phyloP scores from a whole-genome alignment of 2,329 filamentous ascomycete genomes.

The Peltaster fructicola region DNA sequence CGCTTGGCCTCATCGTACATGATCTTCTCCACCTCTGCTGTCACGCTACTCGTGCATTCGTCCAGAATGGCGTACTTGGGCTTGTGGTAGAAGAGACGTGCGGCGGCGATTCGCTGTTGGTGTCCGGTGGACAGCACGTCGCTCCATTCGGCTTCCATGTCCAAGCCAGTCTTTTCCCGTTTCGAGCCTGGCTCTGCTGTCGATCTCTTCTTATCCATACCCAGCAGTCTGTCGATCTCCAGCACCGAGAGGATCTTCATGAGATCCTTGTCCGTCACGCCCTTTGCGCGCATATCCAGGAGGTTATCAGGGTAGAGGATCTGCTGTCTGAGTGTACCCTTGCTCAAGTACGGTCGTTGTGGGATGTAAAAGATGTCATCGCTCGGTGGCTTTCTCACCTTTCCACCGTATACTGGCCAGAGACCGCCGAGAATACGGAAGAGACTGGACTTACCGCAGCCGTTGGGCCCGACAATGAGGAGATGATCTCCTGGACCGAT shows the following conservation, averaged over 20 bases:
- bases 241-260: conserved; percentile 59
- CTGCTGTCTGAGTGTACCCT: conserved; percentile 84
- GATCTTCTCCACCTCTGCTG: conserved; percentile 77
- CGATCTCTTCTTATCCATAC: conserved; percentile 40
- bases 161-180: conserved; percentile 63
- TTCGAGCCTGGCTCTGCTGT: conserved; percentile 3
- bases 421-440: conserved; percentile 92
- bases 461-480: conserved; percentile 88
- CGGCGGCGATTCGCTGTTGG: conserved; percentile 95
- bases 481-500: conserved; percentile 78
- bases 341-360: conserved; percentile 81
- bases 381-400: conserved; percentile 77
- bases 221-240: conserved; percentile 67
- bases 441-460: conserved; percentile 87
- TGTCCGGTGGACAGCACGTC: conserved; percentile 83
- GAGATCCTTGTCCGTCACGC: conserved; percentile 67
- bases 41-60: conserved; percentile 92
- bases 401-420: conserved; percentile 95
- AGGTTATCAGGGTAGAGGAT: conserved; percentile 90
- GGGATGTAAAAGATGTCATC: conserved; percentile 97
- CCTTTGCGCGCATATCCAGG: conserved; percentile 70
- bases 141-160: conserved; percentile 90
- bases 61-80: conserved; percentile 91
- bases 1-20: conserved; percentile 97
- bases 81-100: conserved; percentile 79